Base-by-base conservation (phyloP, 2,329 filamentous ascomycete species). In the Ascochyta lentis region DNA sequence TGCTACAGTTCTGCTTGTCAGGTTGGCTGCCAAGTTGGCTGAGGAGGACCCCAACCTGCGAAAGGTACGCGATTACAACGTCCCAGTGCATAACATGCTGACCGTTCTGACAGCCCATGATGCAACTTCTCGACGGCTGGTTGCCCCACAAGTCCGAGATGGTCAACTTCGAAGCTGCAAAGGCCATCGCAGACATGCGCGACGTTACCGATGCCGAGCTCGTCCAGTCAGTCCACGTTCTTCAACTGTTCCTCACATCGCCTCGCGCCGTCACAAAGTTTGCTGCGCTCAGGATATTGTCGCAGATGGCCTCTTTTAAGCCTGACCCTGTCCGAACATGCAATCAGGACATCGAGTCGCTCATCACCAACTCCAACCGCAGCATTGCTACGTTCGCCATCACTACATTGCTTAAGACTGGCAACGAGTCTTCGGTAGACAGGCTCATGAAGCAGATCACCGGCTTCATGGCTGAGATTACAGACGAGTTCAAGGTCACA, bases 401-500 rank as follows among this genome's bases (percentile, higher is more conserved):
- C 67, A 99, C 95, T 2, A 99, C 95, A 1, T 85, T 99, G 26
- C 88, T 99, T 62, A 98, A 98, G 85, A 99, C 95, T 10, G 95
- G 95, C 58, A 99, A 98, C 73, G 95, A 99, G 79, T 91, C 91
- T 35, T 97, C 92, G 65, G 95, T 99, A 40, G 95, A 99, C 75
- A 88, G 95, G 49, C 80, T 99, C 65, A 97, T 99, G 92, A 97
- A 97, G 84, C 93, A 98, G 77, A 98, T 99, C 60, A 92, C 92
- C 23, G 89, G 90, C 35, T 97, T 99, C 81, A 98, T 99, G 95
- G 91, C 93, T 4, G 95, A 98, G 78, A 98, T 98, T 65, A 97
- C 94, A 6, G 95, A 99, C 73, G 95, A 99, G 77, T 99, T 99
- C 84, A 99, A 98, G 83, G 96, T 99, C 66, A 99, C 95, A n/a